These are phyloP conservation scores for Mucor racemosus DNA, from an alignment of 371 early-diverging fungal species.

Conservation along the genomic window DNA sequence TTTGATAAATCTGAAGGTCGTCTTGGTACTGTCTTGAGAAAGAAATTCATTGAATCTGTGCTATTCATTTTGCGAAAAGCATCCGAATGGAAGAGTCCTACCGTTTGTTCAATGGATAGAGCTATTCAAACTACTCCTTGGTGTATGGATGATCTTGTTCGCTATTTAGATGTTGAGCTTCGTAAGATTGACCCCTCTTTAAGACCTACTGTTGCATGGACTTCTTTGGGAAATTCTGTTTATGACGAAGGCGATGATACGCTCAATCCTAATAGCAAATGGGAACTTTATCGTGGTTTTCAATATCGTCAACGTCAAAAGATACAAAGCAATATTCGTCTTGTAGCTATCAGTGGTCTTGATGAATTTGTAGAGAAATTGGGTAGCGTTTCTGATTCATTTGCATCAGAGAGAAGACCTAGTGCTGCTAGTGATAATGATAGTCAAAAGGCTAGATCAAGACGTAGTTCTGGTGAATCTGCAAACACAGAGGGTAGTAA, in stretches of 20 bases:
- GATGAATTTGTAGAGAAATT: constrained; percentile 59
- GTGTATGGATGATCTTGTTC: constrained; percentile 51
- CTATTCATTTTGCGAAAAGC: constrained; percentile 57
- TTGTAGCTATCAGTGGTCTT: constrained; percentile 62
- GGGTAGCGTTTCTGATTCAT: constrained; percentile 33
- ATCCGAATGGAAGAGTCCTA: constrained; percentile 57
- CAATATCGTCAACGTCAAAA: constrained; percentile 31
- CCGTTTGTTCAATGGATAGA: constrained; percentile 59
- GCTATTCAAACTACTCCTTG: constrained; percentile 41
- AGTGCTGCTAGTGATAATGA: constrained; percentile 54
- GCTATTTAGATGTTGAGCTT: constrained; percentile 41
- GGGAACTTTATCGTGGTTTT: constrained; percentile 41
- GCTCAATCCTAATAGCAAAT: constrained; percentile 17
- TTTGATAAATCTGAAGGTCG: constrained; percentile 21
- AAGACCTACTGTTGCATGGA: constrained; percentile 48
- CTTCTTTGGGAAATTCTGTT: constrained; percentile 20
- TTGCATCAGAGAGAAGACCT: constrained; percentile 37
- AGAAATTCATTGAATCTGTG: constrained; percentile 61
- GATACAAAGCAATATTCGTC: constrained; percentile 46
- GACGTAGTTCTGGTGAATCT: constrained; percentile 43
- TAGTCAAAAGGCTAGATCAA: constrained; percentile 27
- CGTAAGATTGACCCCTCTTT: constrained; percentile 38
- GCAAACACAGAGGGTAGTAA: constrained; percentile 21
- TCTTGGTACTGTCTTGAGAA: constrained; percentile 46
- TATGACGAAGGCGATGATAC: constrained; percentile 13